Evolutionary conservation across 1,139 yeast genomes (phyloP).

Genomic region (Scheffersomyces titani): DNA sequence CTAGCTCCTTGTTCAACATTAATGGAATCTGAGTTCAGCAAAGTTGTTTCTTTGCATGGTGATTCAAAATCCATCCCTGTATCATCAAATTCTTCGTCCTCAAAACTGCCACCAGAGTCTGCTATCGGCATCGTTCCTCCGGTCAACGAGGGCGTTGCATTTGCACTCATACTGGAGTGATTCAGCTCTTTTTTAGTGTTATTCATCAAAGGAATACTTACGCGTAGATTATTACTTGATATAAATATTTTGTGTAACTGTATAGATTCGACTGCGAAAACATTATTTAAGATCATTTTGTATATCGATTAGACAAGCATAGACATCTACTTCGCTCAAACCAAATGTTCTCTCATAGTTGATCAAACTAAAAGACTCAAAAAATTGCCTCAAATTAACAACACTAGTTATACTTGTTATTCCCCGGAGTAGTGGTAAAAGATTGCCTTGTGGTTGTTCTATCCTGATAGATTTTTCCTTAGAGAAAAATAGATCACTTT

Average conservation of each 20-base stretch:
- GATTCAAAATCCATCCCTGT: slow-evolving; percentile 11
- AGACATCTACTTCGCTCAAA: slow-evolving; percentile 49
- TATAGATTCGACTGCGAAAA: neutral
- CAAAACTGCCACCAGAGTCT: neutral
- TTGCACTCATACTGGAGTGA: neutral
- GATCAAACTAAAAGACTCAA: slow-evolving; percentile 67
- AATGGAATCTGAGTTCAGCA: neutral
- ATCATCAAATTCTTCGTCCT: slow-evolving; percentile 19
- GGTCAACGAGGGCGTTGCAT: neutral
- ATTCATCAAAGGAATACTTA: neutral
- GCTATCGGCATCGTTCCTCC: neutral
- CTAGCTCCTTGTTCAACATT: neutral
- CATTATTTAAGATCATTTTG: slow-evolving; percentile 40
- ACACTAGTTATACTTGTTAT: slow-evolving; percentile 44
- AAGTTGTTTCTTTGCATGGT: neutral
- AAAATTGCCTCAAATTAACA: slow-evolving; percentile 63
- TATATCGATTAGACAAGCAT: slow-evolving; percentile 54
- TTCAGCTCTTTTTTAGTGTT: neutral
- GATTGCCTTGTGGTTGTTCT: slow-evolving; percentile 21
- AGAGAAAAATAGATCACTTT: slow-evolving; percentile 38
- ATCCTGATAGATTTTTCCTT: slow-evolving; percentile 36
- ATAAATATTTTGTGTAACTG: neutral
- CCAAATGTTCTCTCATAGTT: slow-evolving; percentile 75
- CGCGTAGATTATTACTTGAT: neutral
- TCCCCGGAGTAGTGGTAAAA: slow-evolving; percentile 51